phyloP scores from a whole-genome alignment of 495 filamentous ascomycete species.

The Annulohypoxylon stygium region DNA sequence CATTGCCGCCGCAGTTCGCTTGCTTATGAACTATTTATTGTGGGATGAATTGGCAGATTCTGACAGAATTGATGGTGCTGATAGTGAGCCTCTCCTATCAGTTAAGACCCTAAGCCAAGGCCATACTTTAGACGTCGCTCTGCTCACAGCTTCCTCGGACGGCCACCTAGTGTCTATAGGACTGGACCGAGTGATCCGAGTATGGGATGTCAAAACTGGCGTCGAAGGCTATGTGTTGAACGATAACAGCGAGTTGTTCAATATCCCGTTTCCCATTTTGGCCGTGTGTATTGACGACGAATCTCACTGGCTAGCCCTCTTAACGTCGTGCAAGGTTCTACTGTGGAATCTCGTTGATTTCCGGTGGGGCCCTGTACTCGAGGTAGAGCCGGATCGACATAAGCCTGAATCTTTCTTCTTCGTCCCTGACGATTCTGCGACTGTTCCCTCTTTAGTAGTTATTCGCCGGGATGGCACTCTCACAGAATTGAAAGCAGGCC shows the following conservation, averaged over 20 bases:
- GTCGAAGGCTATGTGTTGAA: slow-evolving; percentile 54
- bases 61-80: slow-evolving; percentile 50
- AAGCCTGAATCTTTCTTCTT: slow-evolving; percentile 72
- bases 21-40: slow-evolving; percentile 76
- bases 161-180: slow-evolving; percentile 75
- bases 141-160: slow-evolving; percentile 67
- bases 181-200: slow-evolving; percentile 70
- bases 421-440: slow-evolving; percentile 48
- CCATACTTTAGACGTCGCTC: slow-evolving; percentile 73
- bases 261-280: slow-evolving; percentile 68
- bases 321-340: slow-evolving; percentile 65
- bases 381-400: slow-evolving; percentile 64
- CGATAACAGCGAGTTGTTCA: slow-evolving; percentile 52
- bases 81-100: slow-evolving; percentile 66
- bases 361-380: slow-evolving; percentile 62
- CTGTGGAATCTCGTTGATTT: slow-evolving; percentile 69
- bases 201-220: slow-evolving; percentile 69
- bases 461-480: slow-evolving; percentile 70
- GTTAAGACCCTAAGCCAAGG: slow-evolving; percentile 69
- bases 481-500: slow-evolving; percentile 61
- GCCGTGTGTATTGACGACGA: slow-evolving; percentile 70
- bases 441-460: slow-evolving; percentile 63
- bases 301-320: slow-evolving; percentile 72
- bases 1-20: slow-evolving; percentile 66
- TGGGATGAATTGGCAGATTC: slow-evolving; percentile 62